Evolutionary conservation across 2,329 filamentous ascomycete species (phyloP).

Genomic region (Onygena corvina): DNA sequence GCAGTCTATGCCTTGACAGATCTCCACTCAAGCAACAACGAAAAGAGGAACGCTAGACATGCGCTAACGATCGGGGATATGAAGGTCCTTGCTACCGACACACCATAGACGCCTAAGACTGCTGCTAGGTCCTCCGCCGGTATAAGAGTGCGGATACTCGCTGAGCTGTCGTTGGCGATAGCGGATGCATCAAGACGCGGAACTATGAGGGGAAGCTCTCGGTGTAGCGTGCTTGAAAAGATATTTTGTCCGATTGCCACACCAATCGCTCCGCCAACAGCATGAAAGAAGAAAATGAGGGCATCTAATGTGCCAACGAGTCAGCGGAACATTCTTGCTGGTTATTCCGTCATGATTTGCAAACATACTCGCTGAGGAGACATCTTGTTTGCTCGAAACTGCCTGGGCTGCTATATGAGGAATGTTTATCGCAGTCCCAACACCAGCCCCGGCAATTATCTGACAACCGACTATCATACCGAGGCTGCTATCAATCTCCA

Average conservation of each 20-base stretch:
- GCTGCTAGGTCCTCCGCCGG: conserved; percentile 37
- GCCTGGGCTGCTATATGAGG: conserved; percentile 16
- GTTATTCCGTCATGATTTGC: background rate
- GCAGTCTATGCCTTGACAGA: conserved; percentile 5
- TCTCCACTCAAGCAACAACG: conserved; percentile 47
- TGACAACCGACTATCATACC: conserved; percentile 19
- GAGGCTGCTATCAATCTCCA: conserved; percentile 16
- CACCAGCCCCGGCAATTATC: conserved; percentile 17
- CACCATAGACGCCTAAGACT: conserved; percentile 54
- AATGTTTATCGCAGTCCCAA: conserved; percentile 16
- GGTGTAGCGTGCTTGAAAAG: conserved; percentile 13
- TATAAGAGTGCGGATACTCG: conserved; percentile 46
- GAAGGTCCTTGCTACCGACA: conserved; percentile 47
- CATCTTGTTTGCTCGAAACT: conserved; percentile 15
- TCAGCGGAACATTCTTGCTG: background rate
- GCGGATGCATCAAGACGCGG: conserved; percentile 33
- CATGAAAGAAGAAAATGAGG: conserved; percentile 18
- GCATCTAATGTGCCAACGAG: conserved; percentile 6
- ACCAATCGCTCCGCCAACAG: conserved; percentile 18
- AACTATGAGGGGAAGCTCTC: conserved; percentile 10
- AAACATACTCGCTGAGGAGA: conserved; percentile 3
- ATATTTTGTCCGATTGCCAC: conserved; percentile 17
- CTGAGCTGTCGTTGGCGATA: conserved; percentile 41
- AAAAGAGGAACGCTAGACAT: conserved; percentile 43
- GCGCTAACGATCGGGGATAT: conserved; percentile 47